Evolutionary conservation across 306 rosid genomes (phyloP), one percentile per base, ranked within the genome.

Genomic region (Abrus pulchellus): DNA sequence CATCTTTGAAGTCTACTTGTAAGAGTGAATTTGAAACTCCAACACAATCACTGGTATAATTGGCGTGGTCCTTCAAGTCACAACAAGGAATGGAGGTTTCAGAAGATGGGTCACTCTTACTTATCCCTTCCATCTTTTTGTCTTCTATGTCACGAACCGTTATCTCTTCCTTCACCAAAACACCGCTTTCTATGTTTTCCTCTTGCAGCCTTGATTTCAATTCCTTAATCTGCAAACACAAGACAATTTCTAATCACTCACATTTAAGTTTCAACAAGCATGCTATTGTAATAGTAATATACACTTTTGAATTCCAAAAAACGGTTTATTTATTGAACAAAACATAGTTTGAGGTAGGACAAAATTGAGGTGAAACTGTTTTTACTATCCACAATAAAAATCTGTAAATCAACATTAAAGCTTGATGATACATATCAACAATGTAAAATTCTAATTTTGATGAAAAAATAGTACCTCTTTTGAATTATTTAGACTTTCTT

Each of bases 1-100:
- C 97, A 61, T 91, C 96, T 86, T 91, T 90, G 28, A 89, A 86
- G 27, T 92, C 97, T 0, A 28, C 1, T 0, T 73, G 80, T 49
- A 88, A 85, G 50, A 86, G 59, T 29, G 91, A 69, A 36, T 4
- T 4, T 3, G 52, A 55, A 0, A 52, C 88, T 57, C 83, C 84
- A 0, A 79, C 38, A 28, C 67, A 86, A 30, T 38, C 66, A 45
- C 4, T 68, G 20, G 20, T 20, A 20, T 76, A 80, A 74, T 85
- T 81, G 14, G 84, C 52, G 29, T 72, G 77, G 9, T 86, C 90
- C 40, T 87, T 84, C 30, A 78, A 64, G 9, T 83, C 86, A 1
- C 85, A 74, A 43, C 48, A 72, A 1, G 80, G 87, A 47, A 68
- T 27, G 64, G 77, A 61, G 72, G 81, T 68, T 6, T 82, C 89